These are phyloP conservation scores for Rubus parviflorus DNA, from an alignment of 306 rosid genomes.

Conservation along the genomic window DNA sequence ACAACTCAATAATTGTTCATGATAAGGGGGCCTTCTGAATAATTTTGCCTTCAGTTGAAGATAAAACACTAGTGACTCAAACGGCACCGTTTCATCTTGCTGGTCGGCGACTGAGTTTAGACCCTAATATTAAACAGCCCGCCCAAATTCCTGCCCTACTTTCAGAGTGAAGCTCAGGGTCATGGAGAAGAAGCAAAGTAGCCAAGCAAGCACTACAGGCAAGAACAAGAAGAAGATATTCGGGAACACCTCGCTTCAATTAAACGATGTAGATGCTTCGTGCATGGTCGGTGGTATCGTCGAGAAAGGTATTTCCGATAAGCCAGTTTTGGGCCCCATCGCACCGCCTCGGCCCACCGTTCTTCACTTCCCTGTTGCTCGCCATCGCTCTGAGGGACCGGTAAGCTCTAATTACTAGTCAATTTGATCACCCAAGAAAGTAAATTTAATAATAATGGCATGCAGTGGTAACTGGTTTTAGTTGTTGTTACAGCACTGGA, in stretches of 20 bases:
- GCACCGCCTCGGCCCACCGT: slow-evolving; percentile 62
- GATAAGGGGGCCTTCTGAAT: too few relatives aligned
- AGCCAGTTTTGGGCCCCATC: slow-evolving; percentile 17
- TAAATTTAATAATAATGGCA: not conserved
- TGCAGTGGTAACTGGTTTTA: slow-evolving; percentile 13
- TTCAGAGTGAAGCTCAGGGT: slow-evolving; percentile 5
- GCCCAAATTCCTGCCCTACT: slow-evolving; percentile 20
- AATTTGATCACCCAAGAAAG: not conserved
- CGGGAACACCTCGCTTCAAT: slow-evolving; percentile 39
- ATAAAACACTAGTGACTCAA: too few relatives aligned
- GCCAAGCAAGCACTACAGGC: slow-evolving; percentile 20
- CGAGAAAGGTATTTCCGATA: slow-evolving; percentile 72
- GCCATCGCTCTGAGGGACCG: slow-evolving; percentile 92
- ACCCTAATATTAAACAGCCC: slow-evolving; percentile 7
- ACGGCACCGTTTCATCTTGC: too few relatives aligned
- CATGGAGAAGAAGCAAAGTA: slow-evolving; percentile 55
- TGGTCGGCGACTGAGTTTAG: too few relatives aligned
- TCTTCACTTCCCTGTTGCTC: slow-evolving; percentile 88
- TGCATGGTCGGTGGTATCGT: slow-evolving; percentile 66
- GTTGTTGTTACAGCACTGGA: slow-evolving; percentile 70
- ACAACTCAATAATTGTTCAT: too few relatives aligned
- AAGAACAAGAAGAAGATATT: slow-evolving; percentile 24
- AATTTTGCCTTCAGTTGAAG: too few relatives aligned
- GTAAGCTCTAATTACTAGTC: slow-evolving; percentile 32
- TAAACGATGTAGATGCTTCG: slow-evolving; percentile 38